A percentile compares a stretch with the other conserved stretches of the same genome.
These are phyloP conservation scores for Polygonum maritimum DNA, from an alignment of 148 eudicot genomes.

Conservation along the genomic window DNA sequence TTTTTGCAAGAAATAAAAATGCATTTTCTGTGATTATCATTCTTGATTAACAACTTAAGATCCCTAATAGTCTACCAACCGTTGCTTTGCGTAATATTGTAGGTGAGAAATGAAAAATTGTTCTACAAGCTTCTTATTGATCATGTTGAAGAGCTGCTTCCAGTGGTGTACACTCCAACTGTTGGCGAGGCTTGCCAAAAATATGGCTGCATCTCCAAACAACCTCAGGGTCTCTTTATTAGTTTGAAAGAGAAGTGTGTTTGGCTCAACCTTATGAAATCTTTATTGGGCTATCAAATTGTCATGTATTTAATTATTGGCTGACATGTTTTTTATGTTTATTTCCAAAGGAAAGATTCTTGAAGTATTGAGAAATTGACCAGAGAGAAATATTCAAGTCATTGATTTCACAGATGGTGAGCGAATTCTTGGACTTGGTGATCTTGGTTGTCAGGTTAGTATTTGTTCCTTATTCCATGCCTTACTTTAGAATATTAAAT, in stretches of 20 bases:
- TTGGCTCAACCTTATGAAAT: neutral
- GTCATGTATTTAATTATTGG: neutral
- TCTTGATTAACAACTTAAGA: neutral
- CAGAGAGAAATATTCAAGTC: constrained; percentile 87
- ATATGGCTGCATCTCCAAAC: constrained; percentile 67
- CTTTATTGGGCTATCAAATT: neutral
- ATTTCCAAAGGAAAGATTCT: constrained; percentile 66
- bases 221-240: constrained; percentile 84
- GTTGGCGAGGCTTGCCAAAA: constrained; percentile 95
- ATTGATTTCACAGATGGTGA: constrained; percentile 96
- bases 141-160: constrained; percentile 85
- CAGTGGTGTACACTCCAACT: constrained; percentile 85
- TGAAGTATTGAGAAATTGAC: constrained; percentile 93
- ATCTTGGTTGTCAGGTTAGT: constrained; percentile 93
- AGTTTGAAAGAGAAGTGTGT: constrained; percentile 80
- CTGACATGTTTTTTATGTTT: neutral
- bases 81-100: constrained; percentile 8
- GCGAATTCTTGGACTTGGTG: constrained; percentile 95
- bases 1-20: neutral
- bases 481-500: neutral
- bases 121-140: constrained; percentile 86
- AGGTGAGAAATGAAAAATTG: constrained; percentile 71
- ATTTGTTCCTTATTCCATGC: neutral
- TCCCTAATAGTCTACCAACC: neutral
- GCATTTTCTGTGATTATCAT: neutral